A percentile compares a stretch with the other conserved stretches of the same genome.
phyloP scores from a whole-genome alignment of 192 early-diverging fungal species.

The Entomortierella parvispora region DNA sequence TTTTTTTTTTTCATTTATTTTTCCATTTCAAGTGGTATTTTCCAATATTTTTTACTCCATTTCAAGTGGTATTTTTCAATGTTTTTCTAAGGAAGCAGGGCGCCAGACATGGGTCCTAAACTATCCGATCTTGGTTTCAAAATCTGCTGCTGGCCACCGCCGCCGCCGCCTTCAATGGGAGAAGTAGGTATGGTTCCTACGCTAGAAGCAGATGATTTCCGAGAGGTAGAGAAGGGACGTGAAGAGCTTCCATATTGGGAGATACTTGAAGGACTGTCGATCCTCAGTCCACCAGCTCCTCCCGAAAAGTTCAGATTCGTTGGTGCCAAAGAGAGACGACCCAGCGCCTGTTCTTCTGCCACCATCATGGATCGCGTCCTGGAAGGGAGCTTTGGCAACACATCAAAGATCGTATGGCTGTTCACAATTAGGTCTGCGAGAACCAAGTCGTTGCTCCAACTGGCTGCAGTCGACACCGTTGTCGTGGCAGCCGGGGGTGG shows the following conservation, averaged over 20 bases:
- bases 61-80: neutral
- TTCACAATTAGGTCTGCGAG: constrained; percentile 43
- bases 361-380: constrained; percentile 22
- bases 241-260: neutral
- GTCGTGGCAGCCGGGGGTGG: constrained; percentile 3
- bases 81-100: too few species aligned
- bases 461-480: constrained; percentile 34
- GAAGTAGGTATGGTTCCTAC: constrained; percentile 26
- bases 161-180: constrained; percentile 20
- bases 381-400: constrained; percentile 33
- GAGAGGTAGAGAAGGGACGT: constrained; percentile 10
- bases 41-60: neutral
- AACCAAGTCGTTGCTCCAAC: constrained; percentile 46
- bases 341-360: constrained; percentile 7
- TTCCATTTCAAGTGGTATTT: too few species aligned
- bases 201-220: constrained; percentile 27
- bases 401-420: constrained; percentile 36
- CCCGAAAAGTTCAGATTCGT: too few species aligned
- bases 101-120: constrained; percentile 21
- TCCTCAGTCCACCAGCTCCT: neutral
- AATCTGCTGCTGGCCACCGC: too few species aligned
- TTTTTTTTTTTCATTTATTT: too few species aligned
- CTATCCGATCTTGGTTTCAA: constrained; percentile 38
- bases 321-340: neutral
- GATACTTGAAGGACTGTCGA: neutral